Conservation (phyloP, 345 rosid species). For the Theobroma cacao region DNA sequence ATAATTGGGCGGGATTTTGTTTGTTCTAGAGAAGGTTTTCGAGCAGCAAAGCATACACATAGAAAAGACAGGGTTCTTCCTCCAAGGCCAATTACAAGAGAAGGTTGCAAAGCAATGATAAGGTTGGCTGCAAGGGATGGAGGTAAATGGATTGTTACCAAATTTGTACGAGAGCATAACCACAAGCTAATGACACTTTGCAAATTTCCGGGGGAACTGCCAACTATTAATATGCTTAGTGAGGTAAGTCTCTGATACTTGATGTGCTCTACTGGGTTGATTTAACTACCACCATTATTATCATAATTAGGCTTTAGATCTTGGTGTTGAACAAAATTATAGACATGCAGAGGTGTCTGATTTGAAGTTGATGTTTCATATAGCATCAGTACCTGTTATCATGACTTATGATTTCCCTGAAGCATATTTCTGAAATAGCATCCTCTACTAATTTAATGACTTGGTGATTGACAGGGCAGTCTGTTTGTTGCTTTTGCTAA, state of each 20-base stretch:
- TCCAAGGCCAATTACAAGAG: conserved; percentile 39
- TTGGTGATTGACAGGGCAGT: background rate
- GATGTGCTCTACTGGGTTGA: conserved; percentile 1
- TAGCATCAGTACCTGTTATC: background rate
- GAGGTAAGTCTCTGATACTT: conserved; percentile 27
- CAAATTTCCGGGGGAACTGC: conserved; percentile 36
- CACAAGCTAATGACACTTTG: conserved; percentile 32
- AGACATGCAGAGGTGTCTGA: background rate
- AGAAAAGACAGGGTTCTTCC: conserved; percentile 46
- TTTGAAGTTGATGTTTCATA: background rate
- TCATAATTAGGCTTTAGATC: background rate
- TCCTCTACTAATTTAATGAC: background rate
- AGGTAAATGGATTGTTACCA: conserved; percentile 40
- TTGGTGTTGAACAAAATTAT: background rate
- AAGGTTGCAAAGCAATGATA: conserved; percentile 50
- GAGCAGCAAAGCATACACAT: conserved; percentile 31
- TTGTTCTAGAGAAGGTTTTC: conserved; percentile 40
- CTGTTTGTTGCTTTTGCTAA: background rate
- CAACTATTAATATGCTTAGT: conserved; percentile 33
- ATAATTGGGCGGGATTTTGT: conserved; percentile 42
- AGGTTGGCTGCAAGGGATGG: conserved; percentile 44
- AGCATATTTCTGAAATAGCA: background rate
- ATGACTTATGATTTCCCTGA: background rate
- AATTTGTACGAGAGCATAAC: conserved; percentile 38
- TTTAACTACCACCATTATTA: background rate